Conservation (phyloP, 768 basidiomycete species). For the Royoungia palumana region DNA sequence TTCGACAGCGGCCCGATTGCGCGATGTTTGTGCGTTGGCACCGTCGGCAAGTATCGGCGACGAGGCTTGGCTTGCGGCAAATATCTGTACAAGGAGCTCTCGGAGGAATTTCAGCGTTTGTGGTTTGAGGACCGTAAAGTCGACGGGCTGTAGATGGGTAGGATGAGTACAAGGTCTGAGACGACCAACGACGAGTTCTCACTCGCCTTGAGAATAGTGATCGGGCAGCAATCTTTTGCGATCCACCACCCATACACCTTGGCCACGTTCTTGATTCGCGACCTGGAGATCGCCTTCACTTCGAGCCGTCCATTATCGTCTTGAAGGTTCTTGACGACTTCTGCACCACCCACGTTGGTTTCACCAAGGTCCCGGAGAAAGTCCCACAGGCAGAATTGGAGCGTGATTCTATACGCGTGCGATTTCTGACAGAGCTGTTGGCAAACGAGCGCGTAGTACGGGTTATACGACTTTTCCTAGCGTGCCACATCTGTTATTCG, state of each 20-base stretch:
- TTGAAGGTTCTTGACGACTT: constrained; percentile 64
- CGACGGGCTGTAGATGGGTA: constrained; percentile 70
- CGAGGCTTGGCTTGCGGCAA: constrained; percentile 70
- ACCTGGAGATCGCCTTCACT: constrained; percentile 51
- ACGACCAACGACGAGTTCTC: neutral
- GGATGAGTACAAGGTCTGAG: neutral
- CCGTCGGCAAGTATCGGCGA: constrained; percentile 56
- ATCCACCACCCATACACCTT: constrained; percentile 92
- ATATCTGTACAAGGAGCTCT: constrained; percentile 64
- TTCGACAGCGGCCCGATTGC: constrained; percentile 63
- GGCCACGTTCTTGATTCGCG: constrained; percentile 69
- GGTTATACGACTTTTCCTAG: constrained; percentile 87
- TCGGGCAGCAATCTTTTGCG: constrained; percentile 71
- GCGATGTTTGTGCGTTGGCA: constrained; percentile 36
- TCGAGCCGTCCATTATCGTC: constrained; percentile 42
- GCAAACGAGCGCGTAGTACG: constrained; percentile 89
- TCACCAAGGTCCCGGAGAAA: constrained; percentile 92
- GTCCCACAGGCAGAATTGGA: constrained; percentile 97
- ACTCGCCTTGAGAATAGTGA: constrained; percentile 82
- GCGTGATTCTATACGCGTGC: constrained; percentile 85
- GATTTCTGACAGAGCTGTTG: constrained; percentile 76
- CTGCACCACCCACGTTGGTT: constrained; percentile 72
- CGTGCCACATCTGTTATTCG: neutral
- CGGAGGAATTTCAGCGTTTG: constrained; percentile 63
- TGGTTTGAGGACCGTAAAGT: constrained; percentile 73